Evolutionary conservation across 2,329 filamentous ascomycete genomes (phyloP), one percentile per base, ranked within the genome.

Genomic region (Myriosclerotinia duriaeana): DNA sequence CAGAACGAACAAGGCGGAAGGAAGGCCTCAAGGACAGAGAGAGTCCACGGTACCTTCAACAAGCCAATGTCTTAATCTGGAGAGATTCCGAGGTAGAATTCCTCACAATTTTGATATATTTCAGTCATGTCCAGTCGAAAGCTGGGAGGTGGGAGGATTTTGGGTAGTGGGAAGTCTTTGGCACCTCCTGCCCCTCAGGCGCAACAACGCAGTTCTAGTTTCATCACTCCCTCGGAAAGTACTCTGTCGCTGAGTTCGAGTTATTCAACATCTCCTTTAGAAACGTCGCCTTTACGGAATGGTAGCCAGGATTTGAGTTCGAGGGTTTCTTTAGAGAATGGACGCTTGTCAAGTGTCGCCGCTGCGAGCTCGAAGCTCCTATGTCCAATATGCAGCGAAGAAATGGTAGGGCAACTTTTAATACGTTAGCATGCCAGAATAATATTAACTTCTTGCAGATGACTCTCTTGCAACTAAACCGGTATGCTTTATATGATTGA

Each of bases 331-430:
- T 80, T 95, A 61, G 85, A 85, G 53, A 83, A 85, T 79, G 81
- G 83, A 69, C 82, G 82, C 52, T 79, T 81, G 73, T 80, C 80
- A 55, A 78, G 79, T 64, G 79, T 79, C 59, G 78, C 78, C 22
- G 84, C 86, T 63, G 80, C 86, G 65, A 86, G 84, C 71, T 86
- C 86, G 71, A 85, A 85, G 77, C 87, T 99, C 67, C 87, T 94
- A 65, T 99, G 95, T 78, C 95, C 95, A n/a, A 99, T 99, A 76
- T 99, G 95, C 79, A 93, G 89, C 73, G 96, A 98, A 80, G 93
- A 97, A 78, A 99, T 99, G 95, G 93, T 95, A 80, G 30, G 70
- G 69, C 68, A 48, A 53, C 44, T n/a, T 59, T 58, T 30, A 34
- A 55, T 52, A 26, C 15, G 20, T 53, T 40, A 12, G 6, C 8